Conservation (phyloP, 192 early-diverging fungal genomes). For the Coemansia guatemalensis region DNA sequence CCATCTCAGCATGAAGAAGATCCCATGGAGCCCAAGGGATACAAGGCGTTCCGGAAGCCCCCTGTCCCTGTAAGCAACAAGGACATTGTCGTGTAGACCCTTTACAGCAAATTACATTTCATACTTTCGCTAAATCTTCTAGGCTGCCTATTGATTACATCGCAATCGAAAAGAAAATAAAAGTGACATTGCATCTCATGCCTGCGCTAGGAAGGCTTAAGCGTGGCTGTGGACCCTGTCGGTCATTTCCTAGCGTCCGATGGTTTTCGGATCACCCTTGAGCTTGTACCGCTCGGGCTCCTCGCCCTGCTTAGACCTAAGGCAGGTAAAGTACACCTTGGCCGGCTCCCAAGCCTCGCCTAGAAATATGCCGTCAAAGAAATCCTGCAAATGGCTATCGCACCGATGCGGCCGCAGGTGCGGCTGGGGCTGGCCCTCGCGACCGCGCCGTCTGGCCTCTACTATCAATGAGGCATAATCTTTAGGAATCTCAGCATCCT, state of each 20-base stretch:
- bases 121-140: background rate
- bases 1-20: slow-evolving; percentile 58
- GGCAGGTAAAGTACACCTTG: slow-evolving; percentile 40
- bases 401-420: slow-evolving; percentile 47
- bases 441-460: slow-evolving; percentile 41
- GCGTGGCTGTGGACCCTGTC: background rate
- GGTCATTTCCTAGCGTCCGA: slow-evolving; percentile 10
- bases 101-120: background rate
- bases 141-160: background rate
- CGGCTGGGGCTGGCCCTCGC: slow-evolving; percentile 46
- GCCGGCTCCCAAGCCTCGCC: slow-evolving; percentile 31
- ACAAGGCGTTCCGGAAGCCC: slow-evolving; percentile 52
- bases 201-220: background rate
- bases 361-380: slow-evolving; percentile 43
- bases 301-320: slow-evolving; percentile 40
- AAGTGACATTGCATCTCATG: background rate
- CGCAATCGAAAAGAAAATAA: background rate
- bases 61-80: slow-evolving; percentile 41
- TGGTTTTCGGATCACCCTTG: slow-evolving; percentile 19
- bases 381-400: slow-evolving; percentile 49
- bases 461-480: slow-evolving; percentile 37
- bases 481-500: slow-evolving; percentile 34
- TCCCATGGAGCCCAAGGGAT: slow-evolving; percentile 48
- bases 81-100: slow-evolving; percentile 45
- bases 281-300: slow-evolving; percentile 50